These are phyloP conservation scores for Solanum infundibuliforme DNA, from an alignment of 257 asterid species.

Conservation along the genomic window DNA sequence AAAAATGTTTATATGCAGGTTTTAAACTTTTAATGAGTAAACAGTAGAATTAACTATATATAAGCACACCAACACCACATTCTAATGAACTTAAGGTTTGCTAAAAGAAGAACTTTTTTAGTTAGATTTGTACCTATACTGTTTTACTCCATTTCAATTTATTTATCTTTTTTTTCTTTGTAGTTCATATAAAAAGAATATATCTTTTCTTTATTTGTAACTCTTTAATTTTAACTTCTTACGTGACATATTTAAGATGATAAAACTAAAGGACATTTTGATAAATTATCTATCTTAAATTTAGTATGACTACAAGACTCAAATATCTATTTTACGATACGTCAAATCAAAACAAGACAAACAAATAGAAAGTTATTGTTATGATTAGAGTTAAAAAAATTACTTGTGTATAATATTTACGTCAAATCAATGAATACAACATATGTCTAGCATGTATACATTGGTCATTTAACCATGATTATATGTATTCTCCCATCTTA, in stretches of 20 bases:
- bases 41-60: not conserved
- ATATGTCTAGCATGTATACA: not conserved
- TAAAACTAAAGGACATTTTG: not conserved
- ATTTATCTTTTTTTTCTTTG: not conserved
- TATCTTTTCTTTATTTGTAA: not conserved
- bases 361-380: not conserved
- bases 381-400: not conserved
- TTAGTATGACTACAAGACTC: not conserved
- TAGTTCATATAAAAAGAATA: not conserved
- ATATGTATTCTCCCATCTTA: not conserved
- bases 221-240: not conserved
- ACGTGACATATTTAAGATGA: not conserved
- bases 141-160: not conserved
- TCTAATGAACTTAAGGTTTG: not conserved
- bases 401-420: not conserved
- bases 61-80: not conserved
- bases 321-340: not conserved
- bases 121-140: not conserved
- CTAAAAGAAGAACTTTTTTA: not conserved
- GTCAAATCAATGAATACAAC: not conserved
- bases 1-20: not conserved
- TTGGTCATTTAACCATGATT: not conserved
- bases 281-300: too few species aligned
- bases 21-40: not conserved
- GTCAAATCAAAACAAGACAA: not conserved